Evolutionary conservation across 2,329 filamentous ascomycete species (phyloP), one percentile per base, ranked within the genome.

Genomic region (Aulographum hederae): DNA sequence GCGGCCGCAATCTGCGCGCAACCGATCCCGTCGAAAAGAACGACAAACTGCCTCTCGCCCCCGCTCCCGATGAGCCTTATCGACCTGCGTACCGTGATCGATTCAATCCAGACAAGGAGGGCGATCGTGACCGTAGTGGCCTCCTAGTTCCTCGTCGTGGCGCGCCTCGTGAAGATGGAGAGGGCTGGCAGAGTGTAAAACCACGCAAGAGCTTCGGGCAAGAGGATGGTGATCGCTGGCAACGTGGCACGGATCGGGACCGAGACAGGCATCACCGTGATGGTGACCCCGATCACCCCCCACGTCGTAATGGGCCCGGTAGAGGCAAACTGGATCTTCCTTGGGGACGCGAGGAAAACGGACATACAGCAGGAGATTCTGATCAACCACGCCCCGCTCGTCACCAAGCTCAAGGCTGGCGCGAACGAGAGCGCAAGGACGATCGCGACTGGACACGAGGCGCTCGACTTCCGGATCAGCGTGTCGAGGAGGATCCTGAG

Each of bases 401-500:
- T 14, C 8, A 10, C 16, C 27, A 14, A 10, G 15, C 27, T 8
- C 8, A 16, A 8, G 27, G 32, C 32, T 31, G 16, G 28, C 8
- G 17, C 6, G 17, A 34, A 28, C 6, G n/a, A 46, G 50, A 43
- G 30, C 54, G 58, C 32, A 53, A 53, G 28, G 45, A 46, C 34
- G 66, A 70, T 34, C 57, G 64, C 32, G 65, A 69, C 26, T 69
- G 64, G 63, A 61, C 53, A 35, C 52, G 61, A 30, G 58, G 60
- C 34, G 57, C 34, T 51, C 63, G 64, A 20, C 8, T 25, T 8
- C 21, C 10, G 13, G 27, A 28, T 10, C 10, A 6, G 10, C 66
- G 68, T 35, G 57, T 67, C 40, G 82, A 91, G 47, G 73, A 79
- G 40, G 81, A 92, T 31, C 85, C 86, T 4, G 85, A 93, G 53